Percentiles rank a stretch among this genome's conserved stretches.
These are phyloP conservation scores for Colletotrichum sidae DNA, from an alignment of 2,329 filamentous ascomycete genomes.

Conservation along the genomic window DNA sequence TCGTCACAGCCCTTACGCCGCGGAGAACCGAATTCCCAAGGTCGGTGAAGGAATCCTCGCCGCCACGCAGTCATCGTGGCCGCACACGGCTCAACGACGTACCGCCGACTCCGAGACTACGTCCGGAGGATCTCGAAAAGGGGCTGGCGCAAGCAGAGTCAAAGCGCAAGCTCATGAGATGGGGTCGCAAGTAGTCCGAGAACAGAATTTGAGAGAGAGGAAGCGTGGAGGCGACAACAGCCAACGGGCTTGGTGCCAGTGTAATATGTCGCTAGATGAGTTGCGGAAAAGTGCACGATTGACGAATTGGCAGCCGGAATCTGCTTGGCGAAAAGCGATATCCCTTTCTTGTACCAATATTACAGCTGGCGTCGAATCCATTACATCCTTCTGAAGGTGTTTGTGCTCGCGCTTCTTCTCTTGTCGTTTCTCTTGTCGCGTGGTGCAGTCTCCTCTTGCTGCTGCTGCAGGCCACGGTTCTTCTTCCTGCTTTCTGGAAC, in stretches of 20 bases:
- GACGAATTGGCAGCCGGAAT: conserved; percentile 18
- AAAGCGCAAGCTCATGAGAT: conserved; percentile 50
- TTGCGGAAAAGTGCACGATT: conserved; percentile 21
- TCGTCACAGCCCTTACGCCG: conserved; percentile 72
- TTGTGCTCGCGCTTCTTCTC: conserved; percentile 80
- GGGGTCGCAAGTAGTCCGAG: conserved; percentile 37
- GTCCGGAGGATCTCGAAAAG: conserved; percentile 70
- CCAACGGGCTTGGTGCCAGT: conserved; percentile 35
- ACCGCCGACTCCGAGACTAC: conserved; percentile 67
- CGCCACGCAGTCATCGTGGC: conserved; percentile 33
- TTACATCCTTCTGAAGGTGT: conserved; percentile 77
- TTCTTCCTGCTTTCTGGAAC: conserved; percentile 70
- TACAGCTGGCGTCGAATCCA: conserved; percentile 40
- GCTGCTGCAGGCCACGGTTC: conserved; percentile 37
- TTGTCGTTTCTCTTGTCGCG: conserved; percentile 51
- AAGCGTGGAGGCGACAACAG: background rate
- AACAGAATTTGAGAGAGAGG: no score
- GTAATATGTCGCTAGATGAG: conserved; percentile 20
- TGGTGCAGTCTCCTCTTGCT: conserved; percentile 41
- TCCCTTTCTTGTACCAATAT: conserved; percentile 32
- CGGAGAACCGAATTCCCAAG: conserved; percentile 70
- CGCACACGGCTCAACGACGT: conserved; percentile 58
- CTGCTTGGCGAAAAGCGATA: conserved; percentile 25
- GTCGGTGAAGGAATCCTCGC: conserved; percentile 60
- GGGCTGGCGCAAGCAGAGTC: conserved; percentile 55